Conservation (phyloP, 441 rosid species). For the Jatropha podagrica region DNA sequence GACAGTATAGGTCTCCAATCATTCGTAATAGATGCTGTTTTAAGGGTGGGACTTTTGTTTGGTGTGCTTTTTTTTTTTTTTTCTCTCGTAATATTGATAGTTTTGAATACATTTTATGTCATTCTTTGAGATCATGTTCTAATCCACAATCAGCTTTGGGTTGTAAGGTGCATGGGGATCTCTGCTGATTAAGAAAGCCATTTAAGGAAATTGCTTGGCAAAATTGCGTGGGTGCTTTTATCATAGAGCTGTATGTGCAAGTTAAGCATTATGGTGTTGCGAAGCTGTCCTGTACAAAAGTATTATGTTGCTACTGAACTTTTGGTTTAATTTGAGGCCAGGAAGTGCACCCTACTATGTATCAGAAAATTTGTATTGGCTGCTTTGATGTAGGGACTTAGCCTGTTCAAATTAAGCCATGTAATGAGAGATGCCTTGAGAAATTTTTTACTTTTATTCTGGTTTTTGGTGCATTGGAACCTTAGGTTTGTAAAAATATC, state of each 20-base stretch:
- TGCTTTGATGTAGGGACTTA: not conserved
- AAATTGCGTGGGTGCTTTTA: not conserved
- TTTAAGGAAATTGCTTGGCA: not conserved
- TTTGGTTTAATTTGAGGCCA: conserved; percentile 3
- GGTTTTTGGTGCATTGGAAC: conserved; percentile 4
- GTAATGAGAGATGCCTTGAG: not conserved
- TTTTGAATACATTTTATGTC: not conserved
- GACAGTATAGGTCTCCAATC: no score
- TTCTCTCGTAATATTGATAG: not conserved
- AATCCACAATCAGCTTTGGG: not conserved
- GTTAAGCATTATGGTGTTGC: not conserved
- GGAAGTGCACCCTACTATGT: not conserved
- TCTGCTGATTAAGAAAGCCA: not conserved
- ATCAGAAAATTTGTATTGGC: conserved; percentile 5
- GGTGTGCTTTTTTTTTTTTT: no score
- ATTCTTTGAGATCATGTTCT: not conserved
- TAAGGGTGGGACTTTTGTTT: not conserved
- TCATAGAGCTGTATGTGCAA: not conserved
- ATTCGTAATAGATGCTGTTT: not conserved
- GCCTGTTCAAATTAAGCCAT: not conserved
- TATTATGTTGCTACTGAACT: not conserved
- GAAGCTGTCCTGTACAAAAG: not conserved
- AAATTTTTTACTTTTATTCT: not conserved
- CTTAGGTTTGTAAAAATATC: not conserved
- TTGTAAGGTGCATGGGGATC: not conserved